phyloP scores from a whole-genome alignment of 768 basidiomycete genomes.

The Suillus spraguei region DNA sequence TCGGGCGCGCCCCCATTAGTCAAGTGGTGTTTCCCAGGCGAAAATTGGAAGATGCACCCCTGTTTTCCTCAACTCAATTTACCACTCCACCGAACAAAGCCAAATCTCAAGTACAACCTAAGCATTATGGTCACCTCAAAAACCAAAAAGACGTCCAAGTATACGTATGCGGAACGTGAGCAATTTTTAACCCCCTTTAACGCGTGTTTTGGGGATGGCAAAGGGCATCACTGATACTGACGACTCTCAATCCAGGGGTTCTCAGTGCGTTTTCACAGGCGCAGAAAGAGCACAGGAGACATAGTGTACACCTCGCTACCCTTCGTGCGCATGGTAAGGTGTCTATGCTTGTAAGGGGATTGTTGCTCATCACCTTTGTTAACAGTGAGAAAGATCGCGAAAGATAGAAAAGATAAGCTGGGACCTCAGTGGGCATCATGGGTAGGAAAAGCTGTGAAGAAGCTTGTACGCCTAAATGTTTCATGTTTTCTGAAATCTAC shows the following conservation, averaged over 20 bases:
- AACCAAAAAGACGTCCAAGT: constrained; percentile 33
- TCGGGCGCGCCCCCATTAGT: constrained; percentile 1
- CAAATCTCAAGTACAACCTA: not conserved
- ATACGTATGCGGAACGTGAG: constrained; percentile 46
- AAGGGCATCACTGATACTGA: constrained; percentile 7
- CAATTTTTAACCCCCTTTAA: constrained; percentile 10
- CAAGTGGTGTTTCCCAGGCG: constrained; percentile 9
- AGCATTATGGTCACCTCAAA: constrained; percentile 34
- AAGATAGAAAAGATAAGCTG: constrained; percentile 44
- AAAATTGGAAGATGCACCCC: constrained; percentile 6
- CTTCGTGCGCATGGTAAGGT: constrained; percentile 48
- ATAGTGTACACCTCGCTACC: constrained; percentile 47
- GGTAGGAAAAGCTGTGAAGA: constrained; percentile 47
- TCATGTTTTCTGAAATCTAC: not conserved
- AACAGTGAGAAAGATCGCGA: constrained; percentile 49
- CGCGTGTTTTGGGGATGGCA: not conserved
- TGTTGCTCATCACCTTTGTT: not conserved
- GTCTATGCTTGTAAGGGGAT: not conserved
- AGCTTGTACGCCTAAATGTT: constrained; percentile 37
- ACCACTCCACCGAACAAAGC: not conserved
- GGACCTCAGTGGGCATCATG: constrained; percentile 52
- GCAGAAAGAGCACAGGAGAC: constrained; percentile 47
- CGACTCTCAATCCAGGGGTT: constrained; percentile 39
- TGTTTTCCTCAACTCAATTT: constrained; percentile 3
- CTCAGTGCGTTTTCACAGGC: constrained; percentile 46